Base-by-base conservation (phyloP, 805 yeast genomes). In the Brettanomyces sp. region DNA sequence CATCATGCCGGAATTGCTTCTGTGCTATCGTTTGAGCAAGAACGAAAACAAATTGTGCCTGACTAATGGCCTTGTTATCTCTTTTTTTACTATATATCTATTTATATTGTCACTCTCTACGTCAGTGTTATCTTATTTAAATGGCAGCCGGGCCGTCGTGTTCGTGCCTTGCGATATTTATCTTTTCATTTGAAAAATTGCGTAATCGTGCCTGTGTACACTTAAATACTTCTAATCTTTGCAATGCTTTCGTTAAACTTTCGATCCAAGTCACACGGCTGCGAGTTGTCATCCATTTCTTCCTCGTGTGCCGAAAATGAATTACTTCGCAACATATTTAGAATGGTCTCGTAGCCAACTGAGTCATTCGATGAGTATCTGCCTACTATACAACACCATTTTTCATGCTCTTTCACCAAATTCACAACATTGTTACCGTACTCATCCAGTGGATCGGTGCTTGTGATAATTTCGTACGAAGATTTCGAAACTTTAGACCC, bases 311-410 rank as follows among this genome's bases (percentile, higher is more conserved):
- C 47, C 9, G 34, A 32, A 5, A 32, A 37, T 14, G 41, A 37
- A 23, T 43, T 44, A 23, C 46, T 41, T 23, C 44, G 24, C 28
- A 49, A 30, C 38, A 25, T 37, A 36, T 49, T 39, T 3, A 58
- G 14, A 4, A 60, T 41, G 1, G 44, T 46, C n/a, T 47, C 44
- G 41, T 56, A 59, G 1, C 63, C 62, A 3, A 23, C 28, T 6
- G 30, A n/a, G 7, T 37, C 55, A 44, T 11, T 37, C 40, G 14
- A 35, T 34, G 32, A 42, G 45, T 13, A 46, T 22, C 37, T 45
- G 18, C 54, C 54, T 43, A 14, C 52, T 47, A 58, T 55, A 42
- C 69, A 62, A 35, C 69, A 66, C 74, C 74, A 69, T 14, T 44
- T 39, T 33, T 61, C 64, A 45, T 68, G 73, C 35, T 68, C 73